Conservation (phyloP, 306 rosid species). For the Potentilla sterilis region DNA sequence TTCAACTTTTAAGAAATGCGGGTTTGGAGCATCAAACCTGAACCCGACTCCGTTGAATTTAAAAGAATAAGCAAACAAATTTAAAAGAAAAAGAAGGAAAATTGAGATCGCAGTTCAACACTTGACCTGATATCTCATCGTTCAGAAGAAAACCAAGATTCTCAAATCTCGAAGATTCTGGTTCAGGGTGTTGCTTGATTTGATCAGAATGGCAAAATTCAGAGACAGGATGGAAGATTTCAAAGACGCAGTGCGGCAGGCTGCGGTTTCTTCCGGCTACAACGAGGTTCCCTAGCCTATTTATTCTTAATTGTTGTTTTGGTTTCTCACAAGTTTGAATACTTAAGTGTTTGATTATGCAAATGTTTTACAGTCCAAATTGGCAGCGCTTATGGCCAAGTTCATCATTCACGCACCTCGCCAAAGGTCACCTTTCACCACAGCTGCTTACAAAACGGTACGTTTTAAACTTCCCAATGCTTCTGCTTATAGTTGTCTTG, state of each 20-base stretch:
- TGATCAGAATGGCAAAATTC: constrained; percentile 41
- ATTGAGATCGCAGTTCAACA: too few relatives aligned
- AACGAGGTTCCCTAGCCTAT: constrained; percentile 47
- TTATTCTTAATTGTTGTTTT: not conserved
- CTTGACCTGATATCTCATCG: too few relatives aligned
- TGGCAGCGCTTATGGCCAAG: constrained; percentile 85
- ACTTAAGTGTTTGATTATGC: not conserved
- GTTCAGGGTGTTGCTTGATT: not conserved
- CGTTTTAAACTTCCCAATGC: not conserved
- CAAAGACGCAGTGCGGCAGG: constrained; percentile 79
- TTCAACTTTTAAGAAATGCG: too few relatives aligned
- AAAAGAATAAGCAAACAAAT: too few relatives aligned
- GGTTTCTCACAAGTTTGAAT: not conserved
- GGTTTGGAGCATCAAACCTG: too few relatives aligned
- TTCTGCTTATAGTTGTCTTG: too few relatives aligned
- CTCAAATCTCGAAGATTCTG: not conserved
- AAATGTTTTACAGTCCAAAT: constrained; percentile 54
- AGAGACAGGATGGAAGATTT: constrained; percentile 89
- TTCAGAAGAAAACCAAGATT: too few relatives aligned
- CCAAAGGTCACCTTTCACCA: constrained; percentile 63
- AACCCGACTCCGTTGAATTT: too few relatives aligned
- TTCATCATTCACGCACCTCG: constrained; percentile 85
- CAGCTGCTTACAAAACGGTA: constrained; percentile 90
- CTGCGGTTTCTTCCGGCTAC: constrained; percentile 66
- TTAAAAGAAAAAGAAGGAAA: too few relatives aligned